Conservation (phyloP, 202 grass and related monocot genomes). For the Panicum virgatum region DNA sequence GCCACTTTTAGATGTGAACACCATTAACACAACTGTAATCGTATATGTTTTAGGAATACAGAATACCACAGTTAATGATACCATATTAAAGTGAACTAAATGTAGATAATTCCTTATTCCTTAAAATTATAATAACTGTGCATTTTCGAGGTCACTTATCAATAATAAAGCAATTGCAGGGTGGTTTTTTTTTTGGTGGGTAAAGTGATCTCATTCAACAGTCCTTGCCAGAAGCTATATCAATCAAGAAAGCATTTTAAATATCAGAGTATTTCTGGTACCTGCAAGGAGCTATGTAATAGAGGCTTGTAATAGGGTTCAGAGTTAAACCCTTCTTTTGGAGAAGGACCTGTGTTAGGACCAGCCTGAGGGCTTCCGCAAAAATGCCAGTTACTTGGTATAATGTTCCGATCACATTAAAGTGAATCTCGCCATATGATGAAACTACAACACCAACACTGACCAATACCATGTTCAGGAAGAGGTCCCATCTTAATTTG, state of each 20-base stretch:
- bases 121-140: constrained; percentile 7
- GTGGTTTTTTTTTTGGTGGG: not conserved
- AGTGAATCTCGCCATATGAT: constrained; percentile 97
- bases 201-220: not conserved
- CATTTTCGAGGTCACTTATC: constrained; percentile 12
- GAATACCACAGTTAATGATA: constrained; percentile 2
- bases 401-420: constrained; percentile 91
- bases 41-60: not conserved
- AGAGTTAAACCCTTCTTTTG: constrained; percentile 98
- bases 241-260: constrained; percentile 25
- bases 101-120: constrained; percentile 13
- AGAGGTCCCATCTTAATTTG: constrained; percentile 92
- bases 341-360: constrained; percentile 97
- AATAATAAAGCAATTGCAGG: constrained; percentile 23
- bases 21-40: constrained; percentile 7
- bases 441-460: constrained; percentile 98
- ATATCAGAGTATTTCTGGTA: constrained; percentile 43
- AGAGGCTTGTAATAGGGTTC: constrained; percentile 97
- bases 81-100: not conserved
- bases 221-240: constrained; percentile 25
- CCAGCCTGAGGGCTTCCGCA: constrained; percentile 95
- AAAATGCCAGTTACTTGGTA: constrained; percentile 99
- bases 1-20: not conserved
- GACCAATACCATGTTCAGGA: constrained; percentile 96
- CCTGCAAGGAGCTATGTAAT: constrained; percentile 99